Base-by-base conservation (phyloP, 495 filamentous ascomycete species). In the Ramalina intermedia region DNA sequence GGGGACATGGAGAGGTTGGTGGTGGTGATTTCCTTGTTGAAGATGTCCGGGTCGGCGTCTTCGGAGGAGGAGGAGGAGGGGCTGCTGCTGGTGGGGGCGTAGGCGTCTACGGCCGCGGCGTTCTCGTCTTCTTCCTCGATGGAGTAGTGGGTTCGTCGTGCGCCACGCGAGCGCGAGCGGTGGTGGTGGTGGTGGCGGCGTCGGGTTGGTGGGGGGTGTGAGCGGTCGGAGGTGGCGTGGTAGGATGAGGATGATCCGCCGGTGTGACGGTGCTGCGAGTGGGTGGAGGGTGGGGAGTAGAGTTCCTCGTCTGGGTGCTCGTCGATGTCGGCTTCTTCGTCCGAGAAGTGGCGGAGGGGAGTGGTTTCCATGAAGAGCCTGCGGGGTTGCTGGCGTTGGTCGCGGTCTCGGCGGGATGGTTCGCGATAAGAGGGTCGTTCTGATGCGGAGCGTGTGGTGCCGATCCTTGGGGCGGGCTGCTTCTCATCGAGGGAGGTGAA, bases 21-120 rank as follows among this genome's bases (percentile, higher is more conserved):
- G 47, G 47, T 58, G 52, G 55, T 42, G 61, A 52, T 58, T 1
- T 29, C 27, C 27, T 29, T 46, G 37, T 51, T 58, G 21, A 96
- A 69, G 66, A 94, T 88, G 58, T 96, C 91, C 58, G 93, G 94
- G 17, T 47, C 44, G 44, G 29, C 29, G 9, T 57, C 55, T 35
- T 51, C 52, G 39, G 53, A 47, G 12, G 53, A 56, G 44, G 50
- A 53, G 3, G 44, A 39, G 0, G 49, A 37, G 23, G 50, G 50
- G 36, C 54, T 24, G 11, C 39, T 43, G 0, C 54, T 24, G 11
- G 44, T 43, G 0, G 49, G 38, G 23, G 50, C 48, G 40, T 49
- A 23, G 6, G 52, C 44, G 42, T 40, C 52, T 4, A 4, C 6
- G 4, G 23, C 23, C 23, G 37, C 43, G 13, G 84, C 84, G 26